These are phyloP conservation scores for Cladorrhinum samala DNA, from an alignment of 495 filamentous ascomycete species.

Conservation along the genomic window DNA sequence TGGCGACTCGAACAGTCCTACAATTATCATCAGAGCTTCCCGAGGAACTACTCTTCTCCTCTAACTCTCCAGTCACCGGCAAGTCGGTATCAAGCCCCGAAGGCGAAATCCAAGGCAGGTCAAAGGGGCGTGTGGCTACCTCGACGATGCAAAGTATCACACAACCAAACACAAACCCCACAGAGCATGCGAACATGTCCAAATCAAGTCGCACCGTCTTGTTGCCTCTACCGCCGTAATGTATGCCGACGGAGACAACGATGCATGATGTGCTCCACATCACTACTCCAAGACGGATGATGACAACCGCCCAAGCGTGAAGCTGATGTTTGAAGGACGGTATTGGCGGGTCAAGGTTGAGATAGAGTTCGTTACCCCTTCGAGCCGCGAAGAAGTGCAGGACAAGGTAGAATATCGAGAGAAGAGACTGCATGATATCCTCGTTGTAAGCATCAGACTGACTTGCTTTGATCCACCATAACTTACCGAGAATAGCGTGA, in stretches of 20 bases:
- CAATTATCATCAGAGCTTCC: background rate
- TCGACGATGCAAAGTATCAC: slow-evolving; percentile 2
- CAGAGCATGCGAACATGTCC: slow-evolving; percentile 13
- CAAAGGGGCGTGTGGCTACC: slow-evolving; percentile 4
- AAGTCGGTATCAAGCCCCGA: background rate
- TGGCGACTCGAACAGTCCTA: background rate
- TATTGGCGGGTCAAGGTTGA: slow-evolving; percentile 6
- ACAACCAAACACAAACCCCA: slow-evolving; percentile 3
- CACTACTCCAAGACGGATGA: background rate
- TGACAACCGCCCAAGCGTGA: slow-evolving; percentile 12
- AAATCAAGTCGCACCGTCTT: slow-evolving; percentile 3
- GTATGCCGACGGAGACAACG: slow-evolving; percentile 10
- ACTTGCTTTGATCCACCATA: background rate
- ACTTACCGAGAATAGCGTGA: slow-evolving; percentile 15
- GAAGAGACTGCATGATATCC: slow-evolving; percentile 8
- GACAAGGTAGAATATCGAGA: slow-evolving; percentile 12
- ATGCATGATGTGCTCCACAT: slow-evolving; percentile 8
- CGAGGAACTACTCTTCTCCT: background rate
- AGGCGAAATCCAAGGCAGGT: slow-evolving; percentile 10
- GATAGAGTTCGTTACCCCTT: slow-evolving; percentile 6
- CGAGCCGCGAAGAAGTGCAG: slow-evolving; percentile 12
- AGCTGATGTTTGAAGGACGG: slow-evolving; percentile 10
- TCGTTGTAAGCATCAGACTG: background rate
- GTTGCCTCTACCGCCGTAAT: slow-evolving; percentile 1
- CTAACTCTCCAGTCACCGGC: background rate